A percentile compares a stretch with the other conserved stretches of the same genome.
Conservation (phyloP, 129 eudicot genomes). For the Chrysanthemum makinoi region DNA sequence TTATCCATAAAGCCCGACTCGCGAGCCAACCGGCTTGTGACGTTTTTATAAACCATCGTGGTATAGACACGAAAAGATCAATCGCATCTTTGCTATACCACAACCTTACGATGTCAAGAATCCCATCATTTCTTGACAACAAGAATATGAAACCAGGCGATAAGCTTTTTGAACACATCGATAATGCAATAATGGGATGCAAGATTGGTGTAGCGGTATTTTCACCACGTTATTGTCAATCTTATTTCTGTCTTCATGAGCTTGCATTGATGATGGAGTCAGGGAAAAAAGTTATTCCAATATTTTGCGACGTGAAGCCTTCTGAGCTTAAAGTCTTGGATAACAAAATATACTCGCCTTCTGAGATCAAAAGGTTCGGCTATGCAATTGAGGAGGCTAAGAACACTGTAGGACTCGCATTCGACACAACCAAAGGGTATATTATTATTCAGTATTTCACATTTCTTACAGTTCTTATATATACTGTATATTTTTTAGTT, state of each 20-base stretch:
- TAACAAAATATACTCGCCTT: conserved; percentile 22
- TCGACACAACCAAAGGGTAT: conserved; percentile 68
- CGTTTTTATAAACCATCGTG: conserved; percentile 77
- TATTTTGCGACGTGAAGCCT: conserved; percentile 84
- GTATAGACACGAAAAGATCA: conserved; percentile 62
- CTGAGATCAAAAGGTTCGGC: conserved; percentile 46
- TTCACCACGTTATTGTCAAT: conserved; percentile 72
- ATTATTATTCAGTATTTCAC: background rate
- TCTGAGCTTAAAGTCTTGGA: conserved; percentile 51
- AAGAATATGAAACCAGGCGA: conserved; percentile 82
- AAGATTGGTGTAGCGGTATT: conserved; percentile 67
- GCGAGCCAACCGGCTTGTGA: conserved; percentile 40
- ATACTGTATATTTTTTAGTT: background rate
- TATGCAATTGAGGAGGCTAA: conserved; percentile 73
- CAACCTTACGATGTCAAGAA: conserved; percentile 44
- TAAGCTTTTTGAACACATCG: conserved; percentile 64
- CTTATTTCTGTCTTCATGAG: conserved; percentile 82
- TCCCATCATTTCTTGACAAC: conserved; percentile 70
- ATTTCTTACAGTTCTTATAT: background rate
- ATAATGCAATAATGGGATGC: conserved; percentile 48
- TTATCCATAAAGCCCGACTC: conserved; percentile 24
- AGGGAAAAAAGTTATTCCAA: conserved; percentile 63
- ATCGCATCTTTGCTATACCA: conserved; percentile 59
- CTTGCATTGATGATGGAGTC: conserved; percentile 74
- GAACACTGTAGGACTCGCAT: conserved; percentile 63